A percentile compares a stretch with the other conserved stretches of the same genome.
Conservation (phyloP, 768 basidiomycete species). For the Thelephora aurantiotincta region DNA sequence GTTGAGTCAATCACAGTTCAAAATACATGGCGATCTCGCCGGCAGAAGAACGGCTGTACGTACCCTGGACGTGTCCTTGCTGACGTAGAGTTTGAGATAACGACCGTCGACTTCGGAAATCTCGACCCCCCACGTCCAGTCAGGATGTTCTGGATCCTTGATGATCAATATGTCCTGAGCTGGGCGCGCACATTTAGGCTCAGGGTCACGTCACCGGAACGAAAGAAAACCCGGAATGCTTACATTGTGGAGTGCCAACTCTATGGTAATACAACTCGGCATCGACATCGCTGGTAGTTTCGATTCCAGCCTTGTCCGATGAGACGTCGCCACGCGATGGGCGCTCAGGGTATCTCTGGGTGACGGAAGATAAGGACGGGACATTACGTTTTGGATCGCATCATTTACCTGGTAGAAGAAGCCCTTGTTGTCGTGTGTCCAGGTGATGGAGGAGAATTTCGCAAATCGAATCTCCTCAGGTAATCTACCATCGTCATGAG, state of each 20-base stretch:
- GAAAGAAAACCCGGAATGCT: constrained; percentile 8
- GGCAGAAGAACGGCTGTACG: constrained; percentile 9
- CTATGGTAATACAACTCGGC: constrained; percentile 70
- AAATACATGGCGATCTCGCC: no score
- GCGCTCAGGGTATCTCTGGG: background rate
- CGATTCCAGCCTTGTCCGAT: constrained; percentile 35
- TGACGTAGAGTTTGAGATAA: constrained; percentile 41
- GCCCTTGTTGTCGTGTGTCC: constrained; percentile 69
- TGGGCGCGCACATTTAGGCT: constrained; percentile 12
- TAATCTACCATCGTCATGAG: constrained; percentile 37
- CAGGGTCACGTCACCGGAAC: background rate
- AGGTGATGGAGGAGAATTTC: constrained; percentile 60
- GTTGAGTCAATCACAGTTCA: no score
- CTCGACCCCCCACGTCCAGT: constrained; percentile 46
- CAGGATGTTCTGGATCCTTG: constrained; percentile 47
- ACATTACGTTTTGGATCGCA: constrained; percentile 2
- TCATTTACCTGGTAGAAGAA: constrained; percentile 66
- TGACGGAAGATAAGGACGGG: background rate
- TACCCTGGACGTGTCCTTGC: constrained; percentile 53
- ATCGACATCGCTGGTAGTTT: constrained; percentile 47
- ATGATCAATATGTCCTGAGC: constrained; percentile 58
- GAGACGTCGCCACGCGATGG: background rate
- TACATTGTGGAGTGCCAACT: constrained; percentile 58
- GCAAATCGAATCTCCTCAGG: constrained; percentile 58
- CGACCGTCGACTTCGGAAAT: constrained; percentile 49